Evolutionary conservation across 2,329 filamentous ascomycete genomes (phyloP).

Genomic region (Microcyclospora pomicola): DNA sequence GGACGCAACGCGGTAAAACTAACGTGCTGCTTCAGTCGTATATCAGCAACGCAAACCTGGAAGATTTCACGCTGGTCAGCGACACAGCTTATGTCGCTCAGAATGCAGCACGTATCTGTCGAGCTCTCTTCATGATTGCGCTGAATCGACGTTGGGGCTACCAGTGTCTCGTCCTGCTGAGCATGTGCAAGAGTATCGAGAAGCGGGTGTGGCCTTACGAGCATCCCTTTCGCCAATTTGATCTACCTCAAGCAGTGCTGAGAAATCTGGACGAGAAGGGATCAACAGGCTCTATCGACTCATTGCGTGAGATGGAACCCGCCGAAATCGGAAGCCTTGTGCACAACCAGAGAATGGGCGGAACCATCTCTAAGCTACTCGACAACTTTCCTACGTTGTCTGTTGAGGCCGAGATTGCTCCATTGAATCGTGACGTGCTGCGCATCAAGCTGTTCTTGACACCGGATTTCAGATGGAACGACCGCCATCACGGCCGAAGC

Average conservation of each 20-base stretch:
- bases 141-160: conserved; percentile 91
- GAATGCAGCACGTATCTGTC: conserved; percentile 85
- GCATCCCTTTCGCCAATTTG: conserved; percentile 90
- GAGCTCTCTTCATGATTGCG: conserved; percentile 93
- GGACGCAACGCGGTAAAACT: conserved; percentile 71
- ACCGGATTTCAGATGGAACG: conserved; percentile 90
- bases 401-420: conserved; percentile 87
- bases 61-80: conserved; percentile 86
- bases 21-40: conserved; percentile 91
- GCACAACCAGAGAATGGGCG: conserved; percentile 79
- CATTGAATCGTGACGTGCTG: conserved; percentile 84
- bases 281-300: conserved; percentile 58
- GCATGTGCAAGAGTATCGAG: conserved; percentile 92
- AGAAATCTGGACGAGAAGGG: conserved; percentile 76
- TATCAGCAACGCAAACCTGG: conserved; percentile 73
- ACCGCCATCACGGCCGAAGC: conserved; percentile 80
- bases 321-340: conserved; percentile 83
- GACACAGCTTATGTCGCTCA: conserved; percentile 92
- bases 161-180: conserved; percentile 81
- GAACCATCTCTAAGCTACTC: conserved; percentile 64
- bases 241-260: conserved; percentile 69
- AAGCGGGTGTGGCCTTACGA: conserved; percentile 90
- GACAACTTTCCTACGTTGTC: conserved; percentile 85
- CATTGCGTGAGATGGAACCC: conserved; percentile 81
- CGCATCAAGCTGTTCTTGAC: conserved; percentile 77